phyloP scores from a whole-genome alignment of 306 rosid genomes.

The Cicer chorassanicum region DNA sequence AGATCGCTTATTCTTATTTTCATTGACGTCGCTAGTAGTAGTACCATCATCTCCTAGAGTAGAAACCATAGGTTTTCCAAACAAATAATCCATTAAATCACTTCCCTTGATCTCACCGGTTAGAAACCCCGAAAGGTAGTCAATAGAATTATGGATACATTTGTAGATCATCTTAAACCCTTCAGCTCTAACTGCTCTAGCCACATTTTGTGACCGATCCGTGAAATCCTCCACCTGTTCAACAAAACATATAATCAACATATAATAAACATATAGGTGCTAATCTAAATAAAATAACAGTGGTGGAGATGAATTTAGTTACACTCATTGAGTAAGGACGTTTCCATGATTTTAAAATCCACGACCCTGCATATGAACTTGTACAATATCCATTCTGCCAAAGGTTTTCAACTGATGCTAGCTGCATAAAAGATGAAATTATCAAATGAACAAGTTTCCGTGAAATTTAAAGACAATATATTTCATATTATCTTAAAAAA shows the following conservation, averaged over 20 bases:
- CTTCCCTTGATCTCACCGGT: conserved; percentile 40
- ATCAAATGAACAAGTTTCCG: conserved; percentile 29
- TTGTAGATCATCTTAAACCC: conserved; percentile 43
- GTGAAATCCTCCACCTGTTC: conserved; percentile 60
- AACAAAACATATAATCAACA: conserved; percentile 35
- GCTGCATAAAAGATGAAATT: conserved; percentile 48
- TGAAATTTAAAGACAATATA: conserved; percentile 33
- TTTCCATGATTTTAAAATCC: conserved; percentile 52
- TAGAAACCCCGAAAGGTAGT: conserved; percentile 30
- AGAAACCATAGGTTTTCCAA: conserved; percentile 34
- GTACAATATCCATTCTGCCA: conserved; percentile 53
- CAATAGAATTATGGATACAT: conserved; percentile 47
- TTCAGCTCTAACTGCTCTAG: conserved; percentile 50
- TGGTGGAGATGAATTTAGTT: conserved; percentile 37
- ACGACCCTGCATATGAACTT: conserved; percentile 52
- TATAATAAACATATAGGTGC: conserved; percentile 23
- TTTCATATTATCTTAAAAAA: not conserved
- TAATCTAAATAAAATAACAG: not conserved
- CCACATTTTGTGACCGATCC: conserved; percentile 50
- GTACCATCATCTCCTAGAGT: conserved; percentile 26
- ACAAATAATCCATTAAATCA: conserved; percentile 48
- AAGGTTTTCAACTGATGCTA: conserved; percentile 57
- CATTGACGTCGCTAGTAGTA: conserved; percentile 19
- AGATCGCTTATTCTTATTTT: conserved; percentile 18
- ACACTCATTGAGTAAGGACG: conserved; percentile 45